These are phyloP conservation scores for Thelonectria blattea DNA, from an alignment of 2,329 filamentous ascomycete genomes.

Conservation along the genomic window DNA sequence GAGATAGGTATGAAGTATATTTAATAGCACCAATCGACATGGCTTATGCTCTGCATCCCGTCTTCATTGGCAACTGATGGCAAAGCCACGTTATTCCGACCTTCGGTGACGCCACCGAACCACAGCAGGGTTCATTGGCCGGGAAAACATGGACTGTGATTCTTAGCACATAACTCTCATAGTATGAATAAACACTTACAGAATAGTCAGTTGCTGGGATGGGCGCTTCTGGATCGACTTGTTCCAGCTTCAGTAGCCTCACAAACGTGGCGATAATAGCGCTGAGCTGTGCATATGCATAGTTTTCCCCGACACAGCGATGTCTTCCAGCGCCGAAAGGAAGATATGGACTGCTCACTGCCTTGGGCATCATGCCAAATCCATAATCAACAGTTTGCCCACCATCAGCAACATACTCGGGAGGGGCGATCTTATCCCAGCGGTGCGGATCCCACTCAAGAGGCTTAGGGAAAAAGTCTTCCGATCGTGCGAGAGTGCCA, in stretches of 20 bases:
- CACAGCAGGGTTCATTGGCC: conserved; percentile 31
- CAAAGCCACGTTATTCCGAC: neutral
- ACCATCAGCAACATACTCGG: conserved; percentile 59
- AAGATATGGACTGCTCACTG: conserved; percentile 84
- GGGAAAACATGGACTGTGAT: conserved; percentile 32
- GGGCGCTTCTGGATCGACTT: conserved; percentile 59
- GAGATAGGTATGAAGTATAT: neutral
- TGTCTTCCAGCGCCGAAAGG: conserved; percentile 95
- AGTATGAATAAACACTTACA: conserved; percentile 43
- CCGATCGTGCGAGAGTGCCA: conserved; percentile 75
- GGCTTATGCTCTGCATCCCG: too few relatives aligned
- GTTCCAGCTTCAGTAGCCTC: conserved; percentile 72
- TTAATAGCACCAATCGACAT: too few relatives aligned
- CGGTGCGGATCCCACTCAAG: conserved; percentile 86
- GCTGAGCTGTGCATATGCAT: conserved; percentile 89
- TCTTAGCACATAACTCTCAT: neutral
- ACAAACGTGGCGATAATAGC: conserved; percentile 81
- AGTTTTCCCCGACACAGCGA: conserved; percentile 94
- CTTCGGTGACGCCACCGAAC: conserved; percentile 28
- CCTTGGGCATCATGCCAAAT: conserved; percentile 92
- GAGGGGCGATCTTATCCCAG: conserved; percentile 65
- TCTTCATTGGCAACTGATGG: too few relatives aligned
- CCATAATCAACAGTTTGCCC: conserved; percentile 87
- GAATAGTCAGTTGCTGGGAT: conserved; percentile 69
- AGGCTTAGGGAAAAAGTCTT: conserved; percentile 80